phyloP scores from a whole-genome alignment of 129 eudicot genomes.

The Calendula officinalis region DNA sequence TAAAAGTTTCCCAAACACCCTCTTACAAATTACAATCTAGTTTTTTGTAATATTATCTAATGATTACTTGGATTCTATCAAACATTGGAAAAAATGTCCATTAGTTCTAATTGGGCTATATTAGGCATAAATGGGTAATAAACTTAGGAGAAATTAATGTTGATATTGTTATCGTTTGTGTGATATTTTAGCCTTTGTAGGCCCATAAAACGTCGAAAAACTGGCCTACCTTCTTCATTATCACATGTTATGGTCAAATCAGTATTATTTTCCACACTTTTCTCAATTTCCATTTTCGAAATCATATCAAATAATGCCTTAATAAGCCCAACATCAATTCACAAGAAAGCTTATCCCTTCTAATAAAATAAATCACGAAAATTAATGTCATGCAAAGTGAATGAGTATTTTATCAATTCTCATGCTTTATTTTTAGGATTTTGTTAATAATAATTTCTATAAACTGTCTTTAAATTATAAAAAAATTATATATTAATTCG shows the following conservation, averaged over 20 bases:
- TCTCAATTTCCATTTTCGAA: constrained; percentile 7
- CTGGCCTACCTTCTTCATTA: constrained; percentile 14
- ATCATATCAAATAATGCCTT: constrained; percentile 24
- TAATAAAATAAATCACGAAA: neutral
- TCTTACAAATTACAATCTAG: too few relatives aligned
- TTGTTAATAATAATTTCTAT: too few relatives aligned
- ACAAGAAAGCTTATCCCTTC: neutral
- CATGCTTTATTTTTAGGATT: too few relatives aligned
- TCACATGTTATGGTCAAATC: constrained; percentile 18
- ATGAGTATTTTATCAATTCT: too few relatives aligned
- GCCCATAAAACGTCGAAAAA: constrained; percentile 30
- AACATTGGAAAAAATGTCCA: too few relatives aligned
- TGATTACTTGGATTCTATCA: too few relatives aligned
- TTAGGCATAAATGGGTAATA: constrained; percentile 10
- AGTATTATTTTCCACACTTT: constrained; percentile 13
- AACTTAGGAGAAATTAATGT: neutral
- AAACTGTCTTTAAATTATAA: too few relatives aligned
- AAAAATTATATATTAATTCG: too few relatives aligned
- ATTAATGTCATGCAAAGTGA: neutral
- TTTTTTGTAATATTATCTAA: too few relatives aligned
- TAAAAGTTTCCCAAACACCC: too few relatives aligned
- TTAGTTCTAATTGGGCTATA: constrained; percentile 5
- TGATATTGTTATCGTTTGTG: neutral
- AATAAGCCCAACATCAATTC: constrained; percentile 18
- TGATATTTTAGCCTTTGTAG: constrained; percentile 17